Evolutionary conservation across 306 rosid species (phyloP).

Genomic region (Casuarina glauca): DNA sequence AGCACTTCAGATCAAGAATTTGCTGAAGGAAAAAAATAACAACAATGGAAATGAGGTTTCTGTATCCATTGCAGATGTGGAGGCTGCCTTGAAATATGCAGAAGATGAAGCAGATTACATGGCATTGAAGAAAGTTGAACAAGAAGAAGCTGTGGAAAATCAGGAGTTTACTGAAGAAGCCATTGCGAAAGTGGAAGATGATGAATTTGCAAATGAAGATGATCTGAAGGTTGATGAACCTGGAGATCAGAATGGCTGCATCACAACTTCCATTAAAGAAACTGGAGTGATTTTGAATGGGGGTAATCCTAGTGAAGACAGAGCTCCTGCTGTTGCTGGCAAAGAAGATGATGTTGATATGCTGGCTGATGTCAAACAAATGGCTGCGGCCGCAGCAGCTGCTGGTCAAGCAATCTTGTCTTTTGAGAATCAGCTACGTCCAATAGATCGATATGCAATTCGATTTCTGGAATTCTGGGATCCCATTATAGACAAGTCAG

Average conservation of each 20-base stretch:
- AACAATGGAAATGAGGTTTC: conserved; percentile 55
- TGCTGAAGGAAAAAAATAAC: conserved; percentile 64
- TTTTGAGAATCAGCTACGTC: conserved; percentile 84
- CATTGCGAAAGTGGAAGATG: conserved; percentile 91
- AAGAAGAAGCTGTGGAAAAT: conserved; percentile 96
- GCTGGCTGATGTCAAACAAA: conserved; percentile 92
- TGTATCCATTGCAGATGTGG: conserved; percentile 80
- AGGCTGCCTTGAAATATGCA: conserved; percentile 84
- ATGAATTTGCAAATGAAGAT: conserved; percentile 83
- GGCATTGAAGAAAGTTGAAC: conserved; percentile 94
- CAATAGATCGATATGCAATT: conserved; percentile 92
- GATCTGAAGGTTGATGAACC: conserved; percentile 73
- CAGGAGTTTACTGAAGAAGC: conserved; percentile 98
- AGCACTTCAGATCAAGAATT: conserved; percentile 59
- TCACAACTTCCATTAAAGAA: conserved; percentile 57
- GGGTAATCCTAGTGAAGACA: conserved; percentile 60
- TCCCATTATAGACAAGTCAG: conserved; percentile 86
- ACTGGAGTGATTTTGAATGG: conserved; percentile 40
- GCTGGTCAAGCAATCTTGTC: conserved; percentile 85
- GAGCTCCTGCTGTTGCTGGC: conserved; percentile 43
- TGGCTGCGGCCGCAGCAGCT: conserved; percentile 96
- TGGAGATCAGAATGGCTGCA: conserved; percentile 53
- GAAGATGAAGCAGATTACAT: conserved; percentile 99
- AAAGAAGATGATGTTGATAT: conserved; percentile 87
- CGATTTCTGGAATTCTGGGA: conserved; percentile 97